Conservation (phyloP, 2,329 filamentous ascomycete species). For the Colletotrichum sp. region DNA sequence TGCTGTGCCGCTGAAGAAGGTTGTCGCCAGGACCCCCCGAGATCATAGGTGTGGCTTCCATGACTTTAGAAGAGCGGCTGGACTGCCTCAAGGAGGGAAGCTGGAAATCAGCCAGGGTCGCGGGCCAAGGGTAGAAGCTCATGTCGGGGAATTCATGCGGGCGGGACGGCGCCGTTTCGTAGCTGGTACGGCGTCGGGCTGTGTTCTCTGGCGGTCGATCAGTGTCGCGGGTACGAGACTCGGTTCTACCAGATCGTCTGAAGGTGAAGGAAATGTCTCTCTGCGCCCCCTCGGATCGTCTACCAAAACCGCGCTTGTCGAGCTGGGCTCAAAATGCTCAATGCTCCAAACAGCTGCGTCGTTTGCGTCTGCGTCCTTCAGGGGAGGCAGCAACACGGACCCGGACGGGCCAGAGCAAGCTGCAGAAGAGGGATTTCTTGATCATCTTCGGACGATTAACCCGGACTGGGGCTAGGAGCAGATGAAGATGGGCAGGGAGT, state of each 20-base stretch:
- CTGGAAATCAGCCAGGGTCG: neutral
- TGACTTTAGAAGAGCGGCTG: neutral
- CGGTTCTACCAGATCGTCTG: conserved; percentile 18
- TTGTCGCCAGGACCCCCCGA: neutral
- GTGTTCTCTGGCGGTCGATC: conserved; percentile 3
- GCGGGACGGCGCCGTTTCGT: conserved; percentile 14
- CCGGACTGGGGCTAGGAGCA: neutral
- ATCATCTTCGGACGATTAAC: conserved; percentile 5
- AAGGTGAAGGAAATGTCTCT: neutral
- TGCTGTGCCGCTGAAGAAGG: conserved; percentile 3
- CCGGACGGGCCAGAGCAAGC: neutral
- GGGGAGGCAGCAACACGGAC: conserved; percentile 8
- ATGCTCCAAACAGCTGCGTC: neutral
- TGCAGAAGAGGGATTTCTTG: conserved; percentile 2
- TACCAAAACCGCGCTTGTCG: conserved; percentile 2
- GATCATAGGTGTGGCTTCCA: neutral
- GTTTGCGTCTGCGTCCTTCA: conserved; percentile 5
- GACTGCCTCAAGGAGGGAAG: neutral
- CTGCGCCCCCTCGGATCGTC: neutral
- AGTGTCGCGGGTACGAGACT: conserved; percentile 19
- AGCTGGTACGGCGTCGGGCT: conserved; percentile 10
- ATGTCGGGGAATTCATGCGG: conserved; percentile 9
- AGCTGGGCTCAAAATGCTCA: neutral
- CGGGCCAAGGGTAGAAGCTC: neutral
- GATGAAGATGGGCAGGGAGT: conserved; percentile 7